Evolutionary conservation across 306 rosid genomes (phyloP).

Genomic region (Vigna mungo): DNA sequence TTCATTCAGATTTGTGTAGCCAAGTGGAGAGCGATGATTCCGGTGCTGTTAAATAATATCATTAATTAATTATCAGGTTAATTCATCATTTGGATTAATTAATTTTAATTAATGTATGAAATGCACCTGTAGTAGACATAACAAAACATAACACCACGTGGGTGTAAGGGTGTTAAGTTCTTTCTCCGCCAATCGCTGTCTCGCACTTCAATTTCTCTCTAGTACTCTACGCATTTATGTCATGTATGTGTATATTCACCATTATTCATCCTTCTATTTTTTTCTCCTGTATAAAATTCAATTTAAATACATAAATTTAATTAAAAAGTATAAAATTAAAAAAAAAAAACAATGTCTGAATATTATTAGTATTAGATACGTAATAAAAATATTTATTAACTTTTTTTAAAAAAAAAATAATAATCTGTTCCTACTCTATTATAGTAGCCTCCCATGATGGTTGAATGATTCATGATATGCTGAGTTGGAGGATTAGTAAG

Average conservation of each 20-base stretch:
- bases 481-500: too few species aligned
- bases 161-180: not conserved
- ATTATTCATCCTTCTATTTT: not conserved
- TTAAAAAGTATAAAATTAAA: too few species aligned
- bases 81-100: not conserved
- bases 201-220: constrained; percentile 7
- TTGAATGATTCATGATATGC: too few species aligned
- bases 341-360: too few species aligned
- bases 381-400: too few species aligned
- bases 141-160: not conserved
- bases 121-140: not conserved
- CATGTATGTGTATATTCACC: not conserved
- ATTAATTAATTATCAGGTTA: not conserved
- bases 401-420: too few species aligned
- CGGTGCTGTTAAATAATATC: constrained; percentile 24
- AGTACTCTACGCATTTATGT: not conserved
- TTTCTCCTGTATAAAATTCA: not conserved
- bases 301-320: too few species aligned
- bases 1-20: constrained; percentile 38
- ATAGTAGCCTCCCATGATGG: too few species aligned
- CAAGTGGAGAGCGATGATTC: constrained; percentile 44
- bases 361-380: too few species aligned
- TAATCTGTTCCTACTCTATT: too few species aligned
- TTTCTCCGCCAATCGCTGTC: constrained; percentile 9
- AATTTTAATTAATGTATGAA: not conserved